These are phyloP conservation scores for Plasmopara halstedii DNA, from an alignment of 352 stramenopile genomes.

Conservation along the genomic window DNA sequence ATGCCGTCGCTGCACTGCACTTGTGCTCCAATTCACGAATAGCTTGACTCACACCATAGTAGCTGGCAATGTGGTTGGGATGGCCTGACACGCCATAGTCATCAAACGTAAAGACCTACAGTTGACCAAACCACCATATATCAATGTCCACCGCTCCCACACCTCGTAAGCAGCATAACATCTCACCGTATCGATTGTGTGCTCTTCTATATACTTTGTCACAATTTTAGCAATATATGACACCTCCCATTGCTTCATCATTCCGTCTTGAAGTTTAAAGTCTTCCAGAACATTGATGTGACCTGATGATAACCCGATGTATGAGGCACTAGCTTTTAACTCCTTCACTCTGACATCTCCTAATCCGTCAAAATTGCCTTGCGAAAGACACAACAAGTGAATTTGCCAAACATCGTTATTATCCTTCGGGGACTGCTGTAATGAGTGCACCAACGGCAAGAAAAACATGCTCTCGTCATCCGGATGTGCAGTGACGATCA, in stretches of 20 bases:
- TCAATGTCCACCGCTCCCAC: neutral
- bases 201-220: constrained; percentile 38
- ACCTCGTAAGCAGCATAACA: neutral
- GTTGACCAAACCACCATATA: neutral
- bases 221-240: constrained; percentile 61
- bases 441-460: constrained; percentile 77
- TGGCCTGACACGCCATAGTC: constrained; percentile 89
- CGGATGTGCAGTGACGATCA: constrained; percentile 92
- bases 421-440: constrained; percentile 20
- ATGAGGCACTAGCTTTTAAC: constrained; percentile 44
- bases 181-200: constrained; percentile 59
- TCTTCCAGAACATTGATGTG: constrained; percentile 74
- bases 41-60: constrained; percentile 46
- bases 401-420: constrained; percentile 34
- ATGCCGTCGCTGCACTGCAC: constrained; percentile 12
- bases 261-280: constrained; percentile 79
- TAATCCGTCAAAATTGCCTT: constrained; percentile 89
- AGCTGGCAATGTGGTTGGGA: constrained; percentile 87
- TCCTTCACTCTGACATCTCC: constrained; percentile 81
- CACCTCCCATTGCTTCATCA: constrained; percentile 62
- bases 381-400: constrained; percentile 88
- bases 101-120: constrained; percentile 92
- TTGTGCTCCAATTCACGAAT: constrained; percentile 36
- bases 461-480: constrained; percentile 99
- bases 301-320: constrained; percentile 38